Evolutionary conservation across 2,329 filamentous ascomycete genomes (phyloP), one percentile per base, ranked within the genome.

Genomic region (Colletotrichum gloeosporioides): DNA sequence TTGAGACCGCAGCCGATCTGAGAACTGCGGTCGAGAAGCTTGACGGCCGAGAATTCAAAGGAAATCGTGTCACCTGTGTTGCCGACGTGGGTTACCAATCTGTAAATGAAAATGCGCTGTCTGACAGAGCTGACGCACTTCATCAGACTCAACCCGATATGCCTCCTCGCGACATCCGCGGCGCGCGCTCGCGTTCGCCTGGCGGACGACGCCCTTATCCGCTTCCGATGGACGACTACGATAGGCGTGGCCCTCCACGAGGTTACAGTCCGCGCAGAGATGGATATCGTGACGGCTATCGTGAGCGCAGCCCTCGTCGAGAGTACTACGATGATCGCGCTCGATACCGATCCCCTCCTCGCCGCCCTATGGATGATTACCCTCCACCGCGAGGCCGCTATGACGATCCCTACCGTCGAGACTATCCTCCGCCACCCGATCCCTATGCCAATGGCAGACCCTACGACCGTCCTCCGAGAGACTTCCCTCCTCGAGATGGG

Each of bases 21-120:
- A 95, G 95, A 84, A 94, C 93, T 76, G 97, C 97, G 70, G 95
- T 99, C 73, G 96, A 98, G 85, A 98, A 98, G 87, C 94, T 99
- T 78, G 96, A 99, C 85, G 93, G 93, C 79, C 93, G 93, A 83
- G 96, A 98, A 82, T 99, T 99, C 87, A 98, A 98, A 89, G 96
- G 95, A 81, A 92, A 93, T 79, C 91, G 92, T 79, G 96, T 99
- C 80, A 93, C 91, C 79, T 99, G 97, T 86, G 89, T 95, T 81
- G 93, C 95, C 82, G 96, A 98, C 88, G 96, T 99, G 91, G 84
- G 93, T 86, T 69, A 27, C 27, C 25, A 31, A n/a, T 13, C n/a
- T 59, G 5, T 15, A n/a, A 39, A 49, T 8, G n/a, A n/a, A 62
- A 77, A 36, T 18, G 59, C n/a, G 18, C 31, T 39, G 22, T 25